Evolutionary conservation across 139 green algal genomes (phyloP), one percentile per base, ranked within the genome.

Genomic region (Bryopsis sp.): DNA sequence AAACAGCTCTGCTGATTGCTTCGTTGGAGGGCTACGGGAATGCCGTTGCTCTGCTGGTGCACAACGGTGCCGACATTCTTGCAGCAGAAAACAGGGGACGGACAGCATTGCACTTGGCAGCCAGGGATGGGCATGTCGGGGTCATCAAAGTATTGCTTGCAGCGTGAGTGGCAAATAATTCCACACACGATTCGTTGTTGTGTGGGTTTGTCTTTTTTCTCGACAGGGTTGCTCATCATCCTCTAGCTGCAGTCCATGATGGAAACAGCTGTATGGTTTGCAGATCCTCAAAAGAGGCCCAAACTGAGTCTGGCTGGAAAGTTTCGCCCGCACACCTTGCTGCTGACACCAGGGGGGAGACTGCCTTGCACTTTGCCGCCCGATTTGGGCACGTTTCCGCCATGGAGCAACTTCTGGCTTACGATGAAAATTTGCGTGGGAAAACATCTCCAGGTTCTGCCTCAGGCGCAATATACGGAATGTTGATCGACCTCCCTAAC

Each of bases 31-130:
- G 59, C 11, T 67, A 33, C 59, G 28, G 43, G 59, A 67, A 67
- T 46, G 31, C 59, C 15, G 59, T 26, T 47, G 32, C 59, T n/a
- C 8, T 67, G 8, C 43, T 67, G 31, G 19, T 67, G 7, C 28
- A 67, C 5, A 47, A 46, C 19, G 59, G 59, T 6, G 59, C 59
- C 19, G 34, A 67, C 33, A 67, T 67, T 47, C 11, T 29, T n/a
- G 33, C 59, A 29, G 59, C 59, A 48, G 6, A 31, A 47, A 47
- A 46, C 11, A 22, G n/a, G 39, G 59, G 59, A 26, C 24, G 19
- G 19, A 67, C 59, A 47, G 59, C 33, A 26, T 67, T 67, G 59
- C 59, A 67, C 31, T 33, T 67, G 59, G 59, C 59, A 67, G 31
- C 59, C 7, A 67, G 29, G 59, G 59, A 67, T 26, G 59, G 59